Evolutionary conservation across 345 rosid genomes (phyloP).

Genomic region (Lumnitzera racemosa): DNA sequence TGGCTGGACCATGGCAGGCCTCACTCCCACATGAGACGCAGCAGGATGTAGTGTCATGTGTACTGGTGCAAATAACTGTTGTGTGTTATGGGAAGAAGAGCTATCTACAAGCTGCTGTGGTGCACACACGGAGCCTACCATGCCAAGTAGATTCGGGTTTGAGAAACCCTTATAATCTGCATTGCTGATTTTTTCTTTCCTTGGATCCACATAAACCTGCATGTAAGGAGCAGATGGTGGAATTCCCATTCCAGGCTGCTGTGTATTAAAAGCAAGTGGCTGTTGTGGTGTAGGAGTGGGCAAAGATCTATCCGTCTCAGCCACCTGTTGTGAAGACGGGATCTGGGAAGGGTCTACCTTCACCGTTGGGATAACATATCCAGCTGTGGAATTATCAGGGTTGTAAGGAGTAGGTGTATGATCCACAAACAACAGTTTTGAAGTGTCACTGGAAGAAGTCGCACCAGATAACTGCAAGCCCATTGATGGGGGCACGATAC

Average conservation of each 20-base stretch:
- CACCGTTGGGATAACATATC: slow-evolving; percentile 26
- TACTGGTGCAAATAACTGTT: slow-evolving; percentile 35
- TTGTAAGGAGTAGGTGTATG: slow-evolving; percentile 19
- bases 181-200: slow-evolving; percentile 24
- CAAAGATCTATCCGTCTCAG: slow-evolving; percentile 32
- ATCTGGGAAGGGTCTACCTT: slow-evolving; percentile 31
- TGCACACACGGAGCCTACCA: slow-evolving; percentile 22
- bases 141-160: slow-evolving; percentile 27
- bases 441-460: slow-evolving; percentile 23
- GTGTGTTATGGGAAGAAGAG: slow-evolving; percentile 21
- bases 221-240: slow-evolving; percentile 18
- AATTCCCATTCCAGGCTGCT: slow-evolving; percentile 21
- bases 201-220: slow-evolving; percentile 35
- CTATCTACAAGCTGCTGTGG: slow-evolving; percentile 31
- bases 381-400: slow-evolving; percentile 29
- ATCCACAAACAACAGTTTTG: slow-evolving; percentile 22
- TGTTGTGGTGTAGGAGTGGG: slow-evolving; percentile 26
- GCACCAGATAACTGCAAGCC: slow-evolving; percentile 27
- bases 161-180: slow-evolving; percentile 39
- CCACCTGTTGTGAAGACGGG: slow-evolving; percentile 25
- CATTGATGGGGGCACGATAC: slow-evolving; percentile 21
- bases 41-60: slow-evolving; percentile 38
- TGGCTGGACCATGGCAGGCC: slow-evolving; percentile 42
- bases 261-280: slow-evolving; percentile 33
- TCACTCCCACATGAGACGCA: slow-evolving; percentile 32